Base-by-base conservation (phyloP, 2,329 filamentous ascomycete genomes). In the Colletotrichum gloeosporioides region DNA sequence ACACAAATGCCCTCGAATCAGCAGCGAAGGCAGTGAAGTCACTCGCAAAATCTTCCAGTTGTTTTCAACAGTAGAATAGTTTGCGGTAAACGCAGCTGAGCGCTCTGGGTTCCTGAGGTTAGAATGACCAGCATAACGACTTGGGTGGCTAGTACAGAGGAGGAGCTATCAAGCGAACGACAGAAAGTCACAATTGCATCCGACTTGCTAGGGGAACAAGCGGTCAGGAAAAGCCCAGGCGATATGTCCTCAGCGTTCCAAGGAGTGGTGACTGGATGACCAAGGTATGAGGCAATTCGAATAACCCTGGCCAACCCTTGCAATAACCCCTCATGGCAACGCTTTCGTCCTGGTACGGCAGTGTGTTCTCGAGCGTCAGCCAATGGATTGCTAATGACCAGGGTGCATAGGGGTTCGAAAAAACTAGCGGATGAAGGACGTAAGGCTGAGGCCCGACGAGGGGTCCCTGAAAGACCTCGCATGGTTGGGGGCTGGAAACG, bases 401-500 rank as follows among this genome's bases (percentile, higher is more conserved):
- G 75, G 76, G 66, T 34, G 36, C 13, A 32, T 22, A 57, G 44
- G 62, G 32, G 39, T 13, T 36, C 18, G 44, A 29, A 44, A 25
- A n/a, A 16, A n/a, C 75, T 76, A 77, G 75, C 66, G 72, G 69
- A 59, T 67, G 65, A 39, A 63, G 61, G 49, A 44, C 36, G 29
- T 78, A 78, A 78, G 77, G 77, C 77, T 78, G 77, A 78, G 57
- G 32, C n/a, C 66, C 16, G 18, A 44, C n/a, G 61, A 69, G 44
- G 36, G 39, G 59, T 61, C 70, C 73, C 70, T 64, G 65, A 73
- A 73, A 69, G 59, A 29, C 64, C 29, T 76, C 63, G 57, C 57
- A 65, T 69, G n/a, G 25, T 59, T 49, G 63, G 69, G 62, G 73
- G 32, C 32, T 55, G 63, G 61, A 57, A 55, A 27, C 39, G 39